Percentiles rank a stretch among this genome's conserved stretches.
These are phyloP conservation scores for Pezicula rhizophila DNA, from an alignment of 2,329 filamentous ascomycete genomes.

Conservation along the genomic window DNA sequence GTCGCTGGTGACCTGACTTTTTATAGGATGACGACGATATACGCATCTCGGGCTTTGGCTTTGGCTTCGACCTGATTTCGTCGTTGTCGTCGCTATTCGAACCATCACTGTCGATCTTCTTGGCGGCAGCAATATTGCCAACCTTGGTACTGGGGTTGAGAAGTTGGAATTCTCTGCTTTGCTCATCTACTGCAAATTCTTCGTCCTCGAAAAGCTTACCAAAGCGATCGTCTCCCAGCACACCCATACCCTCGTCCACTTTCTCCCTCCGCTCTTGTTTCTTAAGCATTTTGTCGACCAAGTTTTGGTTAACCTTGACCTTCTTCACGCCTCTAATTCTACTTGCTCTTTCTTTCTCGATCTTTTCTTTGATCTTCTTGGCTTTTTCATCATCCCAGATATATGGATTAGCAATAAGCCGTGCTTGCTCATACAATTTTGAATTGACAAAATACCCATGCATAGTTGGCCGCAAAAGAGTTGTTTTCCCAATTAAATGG, in stretches of 20 bases:
- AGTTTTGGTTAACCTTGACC: slow-evolving; percentile 88
- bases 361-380: slow-evolving; percentile 89
- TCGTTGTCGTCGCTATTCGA: slow-evolving; percentile 38
- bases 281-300: slow-evolving; percentile 69
- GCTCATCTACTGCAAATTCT: slow-evolving; percentile 89
- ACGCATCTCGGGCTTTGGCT: slow-evolving; percentile 45
- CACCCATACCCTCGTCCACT: slow-evolving; percentile 53
- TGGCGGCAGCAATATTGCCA: slow-evolving; percentile 25
- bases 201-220: slow-evolving; percentile 83
- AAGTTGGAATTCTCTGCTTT: slow-evolving; percentile 74
- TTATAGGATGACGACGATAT: slow-evolving; percentile 64
- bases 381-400: slow-evolving; percentile 87
- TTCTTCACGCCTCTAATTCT: slow-evolving; percentile 93
- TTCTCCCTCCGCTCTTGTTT: slow-evolving; percentile 54
- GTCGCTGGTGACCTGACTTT: slow-evolving; percentile 45
- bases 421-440: slow-evolving; percentile 89
- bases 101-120: slow-evolving; percentile 30
- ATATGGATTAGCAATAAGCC: slow-evolving; percentile 88
- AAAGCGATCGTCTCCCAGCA: slow-evolving; percentile 85
- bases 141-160: slow-evolving; percentile 78
- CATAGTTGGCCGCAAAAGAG: slow-evolving; percentile 91
- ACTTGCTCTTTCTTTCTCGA: slow-evolving; percentile 93
- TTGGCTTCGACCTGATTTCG: slow-evolving; percentile 28
- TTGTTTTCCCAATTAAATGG: slow-evolving; percentile 86
- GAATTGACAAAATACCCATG: slow-evolving; percentile 97